These are phyloP conservation scores for Pterocarpus santalinus DNA, from an alignment of 306 rosid species.

Conservation along the genomic window DNA sequence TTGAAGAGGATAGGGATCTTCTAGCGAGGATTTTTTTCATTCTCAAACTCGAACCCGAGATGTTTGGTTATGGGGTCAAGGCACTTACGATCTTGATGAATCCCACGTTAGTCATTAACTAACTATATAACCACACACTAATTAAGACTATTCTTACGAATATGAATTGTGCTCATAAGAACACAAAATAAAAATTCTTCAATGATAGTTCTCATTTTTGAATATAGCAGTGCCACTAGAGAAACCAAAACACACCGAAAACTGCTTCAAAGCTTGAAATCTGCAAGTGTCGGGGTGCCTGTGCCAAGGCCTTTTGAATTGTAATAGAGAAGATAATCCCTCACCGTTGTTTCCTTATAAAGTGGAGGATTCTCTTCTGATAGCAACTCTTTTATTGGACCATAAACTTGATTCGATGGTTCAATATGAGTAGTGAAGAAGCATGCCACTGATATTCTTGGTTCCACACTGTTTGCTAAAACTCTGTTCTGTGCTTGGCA, in stretches of 20 bases:
- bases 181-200: too few species aligned
- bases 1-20: too few species aligned
- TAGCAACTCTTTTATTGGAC: conserved; percentile 34
- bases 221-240: too few species aligned
- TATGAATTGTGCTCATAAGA: too few species aligned
- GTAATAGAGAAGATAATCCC: background rate
- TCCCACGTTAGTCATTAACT: too few species aligned
- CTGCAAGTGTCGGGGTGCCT: background rate
- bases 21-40: too few species aligned
- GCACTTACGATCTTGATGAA: too few species aligned
- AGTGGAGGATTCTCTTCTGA: conserved; percentile 13
- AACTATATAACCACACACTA: too few species aligned
- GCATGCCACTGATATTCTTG: conserved; percentile 35
- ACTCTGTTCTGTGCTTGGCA: conserved; percentile 37
- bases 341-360: conserved; percentile 19
- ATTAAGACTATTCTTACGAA: too few species aligned
- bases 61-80: too few species aligned
- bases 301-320: conserved; percentile 25
- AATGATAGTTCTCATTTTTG: too few species aligned
- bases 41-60: too few species aligned
- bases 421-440: conserved; percentile 23
- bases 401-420: background rate
- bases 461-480: conserved; percentile 22
- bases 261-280: conserved; percentile 7
- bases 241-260: background rate